Conservation (phyloP, 139 green algal species). For the Pleodorina starrii region DNA sequence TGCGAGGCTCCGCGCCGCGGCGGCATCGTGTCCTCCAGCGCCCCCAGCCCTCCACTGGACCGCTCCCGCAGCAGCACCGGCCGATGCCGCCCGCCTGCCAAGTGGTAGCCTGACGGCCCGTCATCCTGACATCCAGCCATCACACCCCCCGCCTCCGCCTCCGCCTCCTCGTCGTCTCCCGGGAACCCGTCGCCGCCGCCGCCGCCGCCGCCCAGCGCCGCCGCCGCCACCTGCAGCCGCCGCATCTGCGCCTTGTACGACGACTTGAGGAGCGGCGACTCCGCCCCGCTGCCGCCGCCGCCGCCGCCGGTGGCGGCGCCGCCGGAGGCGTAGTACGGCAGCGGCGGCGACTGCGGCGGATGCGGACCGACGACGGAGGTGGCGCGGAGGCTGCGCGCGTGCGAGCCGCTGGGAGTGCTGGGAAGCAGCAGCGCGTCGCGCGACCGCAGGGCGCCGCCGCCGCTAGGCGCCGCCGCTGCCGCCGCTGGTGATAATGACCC, state of each 20-base stretch:
- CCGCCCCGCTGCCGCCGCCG: neutral
- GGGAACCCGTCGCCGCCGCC: neutral
- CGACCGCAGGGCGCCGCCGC: neutral
- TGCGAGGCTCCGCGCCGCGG: neutral
- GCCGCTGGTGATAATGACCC: neutral
- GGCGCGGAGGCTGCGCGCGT: neutral
- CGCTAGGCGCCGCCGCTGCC: neutral
- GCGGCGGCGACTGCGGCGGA: neutral
- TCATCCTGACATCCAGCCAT: too few species aligned
- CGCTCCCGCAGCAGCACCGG: neutral
- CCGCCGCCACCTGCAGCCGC: neutral
- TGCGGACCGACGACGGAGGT: neutral
- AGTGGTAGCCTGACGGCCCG: too few species aligned
- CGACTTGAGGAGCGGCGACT: neutral
- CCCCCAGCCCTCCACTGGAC: neutral
- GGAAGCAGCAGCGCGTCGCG: neutral
- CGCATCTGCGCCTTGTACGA: slow-evolving; percentile 11
- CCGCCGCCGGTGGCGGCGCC: neutral
- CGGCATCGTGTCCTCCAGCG: neutral
- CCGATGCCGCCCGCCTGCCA: neutral
- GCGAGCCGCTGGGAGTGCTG: neutral
- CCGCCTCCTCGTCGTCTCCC: neutral
- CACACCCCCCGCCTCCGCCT: neutral
- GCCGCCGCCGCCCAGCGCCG: neutral
- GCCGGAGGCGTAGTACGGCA: neutral